Conservation (phyloP, 2,329 filamentous ascomycete genomes). For the Microcera coccophila region DNA sequence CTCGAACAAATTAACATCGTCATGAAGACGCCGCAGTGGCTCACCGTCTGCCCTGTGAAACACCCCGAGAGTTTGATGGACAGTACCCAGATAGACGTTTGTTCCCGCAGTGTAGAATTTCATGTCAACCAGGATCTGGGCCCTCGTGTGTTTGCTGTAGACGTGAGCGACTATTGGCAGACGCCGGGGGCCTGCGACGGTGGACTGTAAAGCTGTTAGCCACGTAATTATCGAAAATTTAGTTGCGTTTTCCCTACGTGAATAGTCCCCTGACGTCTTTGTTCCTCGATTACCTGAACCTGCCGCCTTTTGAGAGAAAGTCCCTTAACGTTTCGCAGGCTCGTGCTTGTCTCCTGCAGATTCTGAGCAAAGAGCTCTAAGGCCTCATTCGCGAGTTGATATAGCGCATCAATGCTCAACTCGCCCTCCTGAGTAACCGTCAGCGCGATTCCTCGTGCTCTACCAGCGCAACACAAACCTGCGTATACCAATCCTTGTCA, state of each 20-base stretch:
- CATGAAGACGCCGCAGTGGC: too few relatives aligned
- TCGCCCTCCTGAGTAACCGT: not conserved
- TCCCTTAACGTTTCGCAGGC: not conserved
- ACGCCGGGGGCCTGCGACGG: slow-evolving; percentile 18
- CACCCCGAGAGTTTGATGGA: too few relatives aligned
- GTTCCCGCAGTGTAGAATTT: slow-evolving; percentile 24
- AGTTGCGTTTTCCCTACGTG: slow-evolving; percentile 13
- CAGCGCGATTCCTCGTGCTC: not conserved
- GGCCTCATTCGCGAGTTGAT: not conserved
- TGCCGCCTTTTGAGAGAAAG: too few relatives aligned
- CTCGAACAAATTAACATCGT: not conserved
- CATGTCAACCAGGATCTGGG: slow-evolving; percentile 9
- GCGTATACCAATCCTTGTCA: slow-evolving; percentile 8
- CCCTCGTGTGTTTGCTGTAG: slow-evolving; percentile 2
- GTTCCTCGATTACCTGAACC: not conserved
- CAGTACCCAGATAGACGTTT: slow-evolving; percentile 16
- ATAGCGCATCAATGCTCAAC: not conserved
- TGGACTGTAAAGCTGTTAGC: slow-evolving; percentile 17
- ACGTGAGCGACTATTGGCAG: slow-evolving; percentile 26
- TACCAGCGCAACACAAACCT: not conserved
- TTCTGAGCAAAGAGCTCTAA: slow-evolving; percentile 1
- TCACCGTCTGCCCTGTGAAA: too few relatives aligned
- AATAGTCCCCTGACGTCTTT: slow-evolving; percentile 16
- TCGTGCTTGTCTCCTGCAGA: not conserved
- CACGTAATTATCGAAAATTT: not conserved